Base-by-base conservation (phyloP, 768 basidiomycete species). In the Psilocybe subaeruginosa region DNA sequence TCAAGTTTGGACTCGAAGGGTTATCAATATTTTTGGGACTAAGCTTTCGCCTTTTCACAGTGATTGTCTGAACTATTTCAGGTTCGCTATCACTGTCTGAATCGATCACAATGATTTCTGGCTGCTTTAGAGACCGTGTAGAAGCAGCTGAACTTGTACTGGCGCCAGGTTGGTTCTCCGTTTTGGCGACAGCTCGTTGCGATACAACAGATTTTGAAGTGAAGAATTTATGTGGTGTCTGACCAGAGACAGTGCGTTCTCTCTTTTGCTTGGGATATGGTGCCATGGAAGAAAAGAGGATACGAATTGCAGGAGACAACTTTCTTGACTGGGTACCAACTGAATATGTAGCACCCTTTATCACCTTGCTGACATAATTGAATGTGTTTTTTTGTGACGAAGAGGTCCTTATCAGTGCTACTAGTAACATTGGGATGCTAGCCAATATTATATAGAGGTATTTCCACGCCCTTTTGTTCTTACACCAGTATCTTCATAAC, bases 41-140 rank as follows among this genome's bases (percentile, higher is more conserved):
- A 23, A 74, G 54, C 58, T 66, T 70, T 33, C 69, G 66, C 50
- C 71, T 67, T 59, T 72, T 71, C 7, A 39, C 11, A 9, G 50
- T 55, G 27, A 49, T 33, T 19, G 64, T 49, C 50, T 75, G 72
- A 29, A 80, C 71, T 54, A 77, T 70, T 60, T 76, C 74, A 35
- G 76, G 61, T 50, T 76, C 75, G 11, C 74, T 74, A 29, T 88
- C 86, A 54, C 81, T 81, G 65, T 88, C 87, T 17, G 87, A 87
- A 68, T 89, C 87, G 58, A 90, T 83, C 59, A 88, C 72, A 50
- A 89, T 88, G 63, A 87, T 68, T 64, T 88, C 82, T 63, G 70
- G 41, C 23, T 39, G 58, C 45, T 35, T 59, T 19, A 49, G 51
- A 39, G 45, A 33, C 43, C 29, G 59, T 43, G 31, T 46, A 30